Evolutionary conservation across 441 rosid species (phyloP).

Genomic region (Pelargonium cotyledonis): DNA sequence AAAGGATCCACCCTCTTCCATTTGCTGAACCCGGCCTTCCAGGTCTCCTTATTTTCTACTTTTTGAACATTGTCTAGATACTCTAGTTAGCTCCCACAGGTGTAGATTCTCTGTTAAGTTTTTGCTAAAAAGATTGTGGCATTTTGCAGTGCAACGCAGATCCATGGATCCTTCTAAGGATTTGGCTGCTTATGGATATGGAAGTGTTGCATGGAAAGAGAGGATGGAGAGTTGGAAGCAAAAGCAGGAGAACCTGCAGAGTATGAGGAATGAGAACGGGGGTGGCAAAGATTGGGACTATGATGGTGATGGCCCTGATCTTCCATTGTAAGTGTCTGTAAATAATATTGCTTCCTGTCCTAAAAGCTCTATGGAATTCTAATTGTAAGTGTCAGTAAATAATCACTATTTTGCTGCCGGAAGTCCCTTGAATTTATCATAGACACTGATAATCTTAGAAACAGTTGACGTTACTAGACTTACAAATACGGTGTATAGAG

Average conservation of each 20-base stretch:
- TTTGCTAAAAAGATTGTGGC: not conserved
- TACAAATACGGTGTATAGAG: too few relatives aligned
- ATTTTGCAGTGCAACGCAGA: conserved; percentile 43
- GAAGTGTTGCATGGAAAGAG: conserved; percentile 73
- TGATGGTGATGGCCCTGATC: conserved; percentile 37
- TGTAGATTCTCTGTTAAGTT: not conserved
- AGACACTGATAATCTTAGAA: too few relatives aligned
- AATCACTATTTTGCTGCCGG: too few relatives aligned
- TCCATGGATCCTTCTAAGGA: conserved; percentile 64
- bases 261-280: conserved; percentile 27
- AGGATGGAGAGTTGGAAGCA: conserved; percentile 54
- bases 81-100: not conserved
- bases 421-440: too few relatives aligned
- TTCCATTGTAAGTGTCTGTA: conserved; percentile 39
- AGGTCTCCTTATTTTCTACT: conserved; percentile 8
- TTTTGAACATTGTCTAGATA: not conserved
- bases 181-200: conserved; percentile 66
- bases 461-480: too few relatives aligned
- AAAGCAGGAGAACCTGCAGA: conserved; percentile 41
- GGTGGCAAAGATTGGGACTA: conserved; percentile 38
- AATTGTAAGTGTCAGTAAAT: too few relatives aligned
- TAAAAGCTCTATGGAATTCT: not conserved
- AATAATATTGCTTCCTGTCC: not conserved
- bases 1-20: conserved; percentile 33
- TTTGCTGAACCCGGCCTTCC: conserved; percentile 26